phyloP scores from a whole-genome alignment of 2,329 filamentous ascomycete species.

The Boeremia exigua region DNA sequence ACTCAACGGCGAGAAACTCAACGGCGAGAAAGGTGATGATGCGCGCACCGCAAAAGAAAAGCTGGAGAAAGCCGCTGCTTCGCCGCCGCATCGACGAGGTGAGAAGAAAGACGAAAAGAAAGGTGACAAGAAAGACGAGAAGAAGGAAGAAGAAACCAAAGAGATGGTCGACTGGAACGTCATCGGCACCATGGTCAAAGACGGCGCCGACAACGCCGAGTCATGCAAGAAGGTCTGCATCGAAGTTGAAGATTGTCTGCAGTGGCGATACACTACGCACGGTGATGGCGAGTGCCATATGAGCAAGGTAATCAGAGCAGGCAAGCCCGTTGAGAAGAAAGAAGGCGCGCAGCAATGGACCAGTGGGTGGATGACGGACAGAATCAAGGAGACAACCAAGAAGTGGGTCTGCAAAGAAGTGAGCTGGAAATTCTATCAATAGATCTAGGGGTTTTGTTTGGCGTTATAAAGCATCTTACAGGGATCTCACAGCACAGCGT shows the following conservation, averaged over 20 bases:
- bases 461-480: not conserved
- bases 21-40: slow-evolving; percentile 13
- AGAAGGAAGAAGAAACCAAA: slow-evolving; percentile 9
- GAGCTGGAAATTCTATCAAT: slow-evolving; percentile 41
- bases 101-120: slow-evolving; percentile 1
- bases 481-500: not conserved
- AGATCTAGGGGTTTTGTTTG: not conserved
- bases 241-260: slow-evolving; percentile 41
- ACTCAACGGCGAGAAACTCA: not conserved
- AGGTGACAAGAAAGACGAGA: not conserved
- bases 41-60: slow-evolving; percentile 10
- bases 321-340: slow-evolving; percentile 20
- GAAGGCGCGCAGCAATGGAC: slow-evolving; percentile 33
- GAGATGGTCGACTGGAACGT: slow-evolving; percentile 6
- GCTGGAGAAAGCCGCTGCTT: slow-evolving; percentile 15
- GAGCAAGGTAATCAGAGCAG: slow-evolving; percentile 40
- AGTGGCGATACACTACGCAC: slow-evolving; percentile 41
- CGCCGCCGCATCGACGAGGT: not conserved
- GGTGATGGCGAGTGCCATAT: slow-evolving; percentile 43
- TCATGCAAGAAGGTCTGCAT: slow-evolving; percentile 40
- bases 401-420: slow-evolving; percentile 39
- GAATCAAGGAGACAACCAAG: slow-evolving; percentile 27
- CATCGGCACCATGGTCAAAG: slow-evolving; percentile 15
- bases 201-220: slow-evolving; percentile 31
- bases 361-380: slow-evolving; percentile 47